Base-by-base conservation (phyloP, 768 basidiomycete species). In the Amanita polypyramis region DNA sequence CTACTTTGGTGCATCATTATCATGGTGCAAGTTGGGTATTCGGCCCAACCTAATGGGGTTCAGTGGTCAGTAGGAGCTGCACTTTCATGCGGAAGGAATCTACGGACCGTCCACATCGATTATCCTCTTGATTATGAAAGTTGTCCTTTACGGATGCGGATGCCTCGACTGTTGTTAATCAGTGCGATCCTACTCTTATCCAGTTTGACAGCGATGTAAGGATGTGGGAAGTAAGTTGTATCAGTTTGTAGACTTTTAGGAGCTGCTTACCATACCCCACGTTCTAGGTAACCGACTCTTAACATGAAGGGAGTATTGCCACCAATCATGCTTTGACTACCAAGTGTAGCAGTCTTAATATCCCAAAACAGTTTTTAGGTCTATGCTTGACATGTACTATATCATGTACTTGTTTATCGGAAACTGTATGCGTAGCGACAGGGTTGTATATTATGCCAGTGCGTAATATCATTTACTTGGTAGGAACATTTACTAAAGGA, bases 331-430 rank as follows among this genome's bases (percentile, higher is more conserved):
- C 62, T 85, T 6, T 65, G n/a, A n/a, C n/a, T n/a, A n/a, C 61
- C 1, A 67, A 72, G 0, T 85, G 80, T 52, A 81, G 84, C 54
- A 75, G 66, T 49, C 77, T 76, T 6, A 81, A 80, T 50, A 65
- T 88, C 15, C 85, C 85, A 15, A 85, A 88, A 53, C 75, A 76
- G 43, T 86, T 88, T 54, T 70, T 82, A 40, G 82, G 72, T 84
- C 11, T 68, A 78, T 41, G 74, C 72, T 2, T 81, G 54, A 65
- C 19, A 35, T 30, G 9, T 5, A 19, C 19, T 17, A 4, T 10
- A 35, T 10, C 15, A 3, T 12, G 10, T 14, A 35, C 15, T 3
- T 10, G 11, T 3, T 17, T 17, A 11, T 10, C 15, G 12, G 11
- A 35, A 3, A 35, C 10, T 4, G 4, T 3, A 11, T 35, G 11